Evolutionary conservation across 805 yeast species (phyloP).

Genomic region (Candida easanensis): DNA sequence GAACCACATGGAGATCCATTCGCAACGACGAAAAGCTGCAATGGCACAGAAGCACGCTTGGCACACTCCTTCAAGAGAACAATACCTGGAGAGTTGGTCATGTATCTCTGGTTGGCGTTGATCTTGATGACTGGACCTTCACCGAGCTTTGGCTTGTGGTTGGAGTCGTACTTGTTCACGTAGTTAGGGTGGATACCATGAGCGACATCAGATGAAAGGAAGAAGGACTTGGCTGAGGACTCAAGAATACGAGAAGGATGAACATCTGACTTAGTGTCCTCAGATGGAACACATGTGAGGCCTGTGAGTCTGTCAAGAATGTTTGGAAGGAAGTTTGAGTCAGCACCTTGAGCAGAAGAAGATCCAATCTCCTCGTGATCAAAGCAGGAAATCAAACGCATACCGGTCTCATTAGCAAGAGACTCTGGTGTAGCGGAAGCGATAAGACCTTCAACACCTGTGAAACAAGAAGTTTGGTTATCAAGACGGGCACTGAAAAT

Average conservation of each 20-base stretch:
- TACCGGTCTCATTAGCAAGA: slow-evolving; percentile 49
- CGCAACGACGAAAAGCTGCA: slow-evolving; percentile 89
- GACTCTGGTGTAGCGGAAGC: slow-evolving; percentile 41
- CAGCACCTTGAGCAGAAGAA: slow-evolving; percentile 93
- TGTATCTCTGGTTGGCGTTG: slow-evolving; percentile 93
- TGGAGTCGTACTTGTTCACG: slow-evolving; percentile 65
- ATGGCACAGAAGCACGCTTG: slow-evolving; percentile 63
- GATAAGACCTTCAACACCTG: slow-evolving; percentile 71
- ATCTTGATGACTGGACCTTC: slow-evolving; percentile 90
- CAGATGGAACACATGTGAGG: slow-evolving; percentile 32
- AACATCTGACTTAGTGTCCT: slow-evolving; percentile 28
- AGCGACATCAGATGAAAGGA: slow-evolving; percentile 93
- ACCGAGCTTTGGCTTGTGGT: slow-evolving; percentile 79
- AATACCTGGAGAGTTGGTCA: slow-evolving; percentile 89
- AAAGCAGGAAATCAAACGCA: slow-evolving; percentile 76
- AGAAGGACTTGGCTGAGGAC: slow-evolving; percentile 73
- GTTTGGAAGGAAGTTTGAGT: slow-evolving; percentile 84
- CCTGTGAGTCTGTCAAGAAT: slow-evolving; percentile 65
- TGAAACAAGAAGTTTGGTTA: slow-evolving; percentile 83
- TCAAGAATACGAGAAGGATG: slow-evolving; percentile 45
- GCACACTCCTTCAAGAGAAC: slow-evolving; percentile 75
- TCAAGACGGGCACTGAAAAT: slow-evolving; percentile 90
- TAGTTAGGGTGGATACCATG: slow-evolving; percentile 97
- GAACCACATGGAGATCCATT: slow-evolving; percentile 95
- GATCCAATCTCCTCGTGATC: slow-evolving; percentile 98